Evolutionary conservation across 108 stramenopile genomes (phyloP), one percentile per base, ranked within the genome.

Genomic region (Poteriospumella lacustris): DNA sequence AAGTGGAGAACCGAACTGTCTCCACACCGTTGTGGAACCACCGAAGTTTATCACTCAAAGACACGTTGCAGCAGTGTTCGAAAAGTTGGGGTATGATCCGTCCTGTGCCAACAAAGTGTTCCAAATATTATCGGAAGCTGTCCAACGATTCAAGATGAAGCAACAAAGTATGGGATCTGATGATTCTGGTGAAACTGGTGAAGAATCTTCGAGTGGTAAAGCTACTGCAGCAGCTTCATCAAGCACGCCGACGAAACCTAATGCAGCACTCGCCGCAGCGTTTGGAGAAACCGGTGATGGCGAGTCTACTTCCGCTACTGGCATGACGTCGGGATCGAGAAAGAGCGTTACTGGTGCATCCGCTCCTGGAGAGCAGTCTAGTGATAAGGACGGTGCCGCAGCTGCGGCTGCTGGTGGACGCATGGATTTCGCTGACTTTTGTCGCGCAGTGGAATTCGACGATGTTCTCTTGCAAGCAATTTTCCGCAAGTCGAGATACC

Each of bases 1-100:
- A 19, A 52, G n/a, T 67, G 31, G 15, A 38, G 36, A 9, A 31
- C 9, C 64, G 9, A 33, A 40, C 31, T 12, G 40, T 40, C 9
- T 15, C 40, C 31, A 9, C 40, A 15, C 9, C 36, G 44, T 73
- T 5, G 70, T 73, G 5, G 70, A 73, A 31, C 70, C 70, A 3
- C 70, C 70, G 36, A 73, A 73, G 47, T 73, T 12, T 73, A 73
- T 73, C 12, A 73, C 70, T 26, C 31, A 5, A 42, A 24, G 70
- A 12, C 43, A 73, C 36, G 70, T 73, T 26, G 70, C 70, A 42
- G 43, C 70, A 3, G 70, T 73, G 5, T 73, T 73, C 31, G 70
- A 73, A 24, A 15, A 33, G 47, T 73, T 73, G 15, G 70, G 70
- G 42, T 73, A 73, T 73, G 47, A 73, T 33, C 12, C 70, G 36